Conservation (phyloP, 768 basidiomycete species). For the Lactarius sp. region DNA sequence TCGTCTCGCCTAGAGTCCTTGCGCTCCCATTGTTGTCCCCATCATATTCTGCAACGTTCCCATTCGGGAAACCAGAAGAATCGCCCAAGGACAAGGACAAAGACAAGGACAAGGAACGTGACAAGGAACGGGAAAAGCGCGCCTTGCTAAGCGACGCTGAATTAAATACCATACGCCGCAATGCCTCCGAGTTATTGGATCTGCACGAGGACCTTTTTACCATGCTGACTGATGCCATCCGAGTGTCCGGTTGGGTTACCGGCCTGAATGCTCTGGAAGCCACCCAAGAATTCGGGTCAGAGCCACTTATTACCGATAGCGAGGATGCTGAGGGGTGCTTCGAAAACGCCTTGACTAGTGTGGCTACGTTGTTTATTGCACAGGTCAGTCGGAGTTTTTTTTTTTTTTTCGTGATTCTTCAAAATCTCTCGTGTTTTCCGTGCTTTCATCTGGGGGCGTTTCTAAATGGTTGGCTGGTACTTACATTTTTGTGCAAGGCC, state of each 20-base stretch:
- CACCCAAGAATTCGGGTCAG: slow-evolving; percentile 4
- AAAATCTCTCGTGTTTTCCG: background rate
- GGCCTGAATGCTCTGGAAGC: slow-evolving; percentile 9
- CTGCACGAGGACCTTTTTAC: slow-evolving; percentile 65
- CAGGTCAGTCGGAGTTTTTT: slow-evolving; percentile 15
- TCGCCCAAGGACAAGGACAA: slow-evolving; percentile 11
- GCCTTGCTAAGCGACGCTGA: slow-evolving; percentile 56
- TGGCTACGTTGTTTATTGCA: slow-evolving; percentile 11
- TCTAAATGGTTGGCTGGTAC: slow-evolving; percentile 8
- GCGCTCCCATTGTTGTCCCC: slow-evolving; percentile 31
- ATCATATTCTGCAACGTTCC: slow-evolving; percentile 28
- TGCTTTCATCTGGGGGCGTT: background rate
- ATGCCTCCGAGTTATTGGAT: slow-evolving; percentile 60
- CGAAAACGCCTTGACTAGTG: slow-evolving; percentile 15
- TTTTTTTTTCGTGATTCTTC: background rate
- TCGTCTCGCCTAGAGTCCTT: slow-evolving; percentile 29
- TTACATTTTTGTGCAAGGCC: slow-evolving; percentile 43
- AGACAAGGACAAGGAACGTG: background rate
- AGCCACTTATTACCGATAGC: background rate
- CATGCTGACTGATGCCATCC: slow-evolving; percentile 46
- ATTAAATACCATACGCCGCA: slow-evolving; percentile 55
- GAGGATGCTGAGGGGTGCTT: slow-evolving; percentile 14
- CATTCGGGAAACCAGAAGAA: slow-evolving; percentile 13
- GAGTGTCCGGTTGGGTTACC: slow-evolving; percentile 46
- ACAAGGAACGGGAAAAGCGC: slow-evolving; percentile 35